A percentile compares a stretch with the other conserved stretches of the same genome.
Conservation (phyloP, 345 rosid genomes). For the Gossypium stocksii region DNA sequence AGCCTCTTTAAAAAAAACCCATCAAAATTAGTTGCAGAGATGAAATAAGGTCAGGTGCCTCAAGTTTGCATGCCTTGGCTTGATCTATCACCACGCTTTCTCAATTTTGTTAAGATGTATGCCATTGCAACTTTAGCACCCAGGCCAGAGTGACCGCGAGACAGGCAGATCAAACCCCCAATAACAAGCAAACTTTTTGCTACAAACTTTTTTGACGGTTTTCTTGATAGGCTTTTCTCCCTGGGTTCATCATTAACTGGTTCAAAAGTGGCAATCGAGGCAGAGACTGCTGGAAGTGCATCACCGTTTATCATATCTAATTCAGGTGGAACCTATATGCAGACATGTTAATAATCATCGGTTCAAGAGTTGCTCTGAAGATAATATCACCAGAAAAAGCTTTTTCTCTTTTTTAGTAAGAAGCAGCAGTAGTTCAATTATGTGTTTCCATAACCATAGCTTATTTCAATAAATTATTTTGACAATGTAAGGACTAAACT, state of each 20-base stretch:
- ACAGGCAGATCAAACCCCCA: slow-evolving; percentile 71
- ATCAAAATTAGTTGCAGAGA: neutral
- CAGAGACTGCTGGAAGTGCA: slow-evolving; percentile 20
- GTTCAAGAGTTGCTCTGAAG: neutral
- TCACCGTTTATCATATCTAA: slow-evolving; percentile 28
- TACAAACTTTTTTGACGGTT: slow-evolving; percentile 61
- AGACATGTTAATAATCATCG: slow-evolving; percentile 8
- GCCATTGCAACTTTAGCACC: slow-evolving; percentile 87
- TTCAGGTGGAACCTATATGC: slow-evolving; percentile 56
- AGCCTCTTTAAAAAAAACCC: neutral
- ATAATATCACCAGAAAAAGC: neutral
- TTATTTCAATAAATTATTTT: neutral
- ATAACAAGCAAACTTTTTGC: slow-evolving; percentile 63
- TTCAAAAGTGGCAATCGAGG: slow-evolving; percentile 20
- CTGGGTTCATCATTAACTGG: slow-evolving; percentile 19
- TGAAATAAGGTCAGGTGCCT: slow-evolving; percentile 2
- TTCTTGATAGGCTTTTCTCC: slow-evolving; percentile 39
- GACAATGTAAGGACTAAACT: neutral
- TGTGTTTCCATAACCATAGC: neutral
- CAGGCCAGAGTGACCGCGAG: slow-evolving; percentile 63
- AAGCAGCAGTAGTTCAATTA: neutral
- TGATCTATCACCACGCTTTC: slow-evolving; percentile 44
- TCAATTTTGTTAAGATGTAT: slow-evolving; percentile 67
- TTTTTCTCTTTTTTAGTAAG: neutral
- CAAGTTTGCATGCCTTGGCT: slow-evolving; percentile 31